A percentile compares a stretch with the other conserved stretches of the same genome.
Evolutionary conservation across 2,329 filamentous ascomycete genomes (phyloP).

Genomic region (Blastomyces gilchristii): DNA sequence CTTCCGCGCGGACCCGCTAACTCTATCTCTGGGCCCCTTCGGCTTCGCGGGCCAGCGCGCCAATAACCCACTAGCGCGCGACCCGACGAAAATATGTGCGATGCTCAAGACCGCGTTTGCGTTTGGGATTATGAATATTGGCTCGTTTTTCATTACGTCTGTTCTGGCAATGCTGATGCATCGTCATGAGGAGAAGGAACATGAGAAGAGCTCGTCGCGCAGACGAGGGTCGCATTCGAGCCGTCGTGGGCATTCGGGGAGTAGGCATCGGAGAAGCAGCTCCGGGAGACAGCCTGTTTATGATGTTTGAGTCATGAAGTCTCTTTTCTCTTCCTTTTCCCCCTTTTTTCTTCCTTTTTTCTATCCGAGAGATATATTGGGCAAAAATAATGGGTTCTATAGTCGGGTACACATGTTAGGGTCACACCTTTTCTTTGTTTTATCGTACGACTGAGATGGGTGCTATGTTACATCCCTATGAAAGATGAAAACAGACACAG

Average conservation of each 20-base stretch:
- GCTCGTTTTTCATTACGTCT: conserved; percentile 70
- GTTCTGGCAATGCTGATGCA: conserved; percentile 51
- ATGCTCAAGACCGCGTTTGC: conserved; percentile 91
- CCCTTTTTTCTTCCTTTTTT: neutral
- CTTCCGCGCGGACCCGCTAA: conserved; percentile 45
- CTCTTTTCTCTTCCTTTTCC: neutral
- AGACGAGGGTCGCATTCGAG: conserved; percentile 22
- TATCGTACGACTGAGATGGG: neutral
- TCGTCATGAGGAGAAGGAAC: conserved; percentile 26
- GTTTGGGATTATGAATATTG: conserved; percentile 75
- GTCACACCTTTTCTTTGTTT: neutral
- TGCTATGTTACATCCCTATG: neutral
- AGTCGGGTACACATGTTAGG: neutral
- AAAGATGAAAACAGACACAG: neutral
- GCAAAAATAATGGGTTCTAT: neutral
- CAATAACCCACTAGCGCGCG: conserved; percentile 40
- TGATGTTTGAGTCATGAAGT: conserved; percentile 15
- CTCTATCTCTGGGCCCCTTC: conserved; percentile 52
- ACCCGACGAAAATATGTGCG: conserved; percentile 65
- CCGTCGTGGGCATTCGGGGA: conserved; percentile 19
- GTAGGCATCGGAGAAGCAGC: conserved; percentile 13
- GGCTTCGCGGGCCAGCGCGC: conserved; percentile 43
- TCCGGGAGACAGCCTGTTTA: conserved; percentile 26
- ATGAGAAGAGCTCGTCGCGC: conserved; percentile 30
- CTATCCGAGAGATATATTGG: neutral